Evolutionary conservation across 345 rosid genomes (phyloP).

Genomic region (Boechera divaricarpa): DNA sequence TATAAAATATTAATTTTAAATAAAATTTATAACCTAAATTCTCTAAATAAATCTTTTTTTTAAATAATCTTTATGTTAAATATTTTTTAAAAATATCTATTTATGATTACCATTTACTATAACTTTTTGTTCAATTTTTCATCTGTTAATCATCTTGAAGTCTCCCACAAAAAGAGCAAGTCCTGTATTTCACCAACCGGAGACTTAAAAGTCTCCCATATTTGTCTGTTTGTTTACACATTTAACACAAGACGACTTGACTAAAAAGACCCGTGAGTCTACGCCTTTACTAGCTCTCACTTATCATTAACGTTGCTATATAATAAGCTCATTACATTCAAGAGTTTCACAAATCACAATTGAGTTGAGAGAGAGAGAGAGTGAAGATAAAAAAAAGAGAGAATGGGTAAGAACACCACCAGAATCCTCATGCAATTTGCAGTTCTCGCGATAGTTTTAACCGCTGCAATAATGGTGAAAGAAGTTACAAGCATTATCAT

Average conservation of each 20-base stretch:
- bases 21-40: too few species aligned
- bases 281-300: not conserved
- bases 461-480: conserved; percentile 14
- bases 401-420: conserved; percentile 36
- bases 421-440: conserved; percentile 26
- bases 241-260: not conserved
- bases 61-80: too few species aligned
- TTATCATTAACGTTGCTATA: conserved; percentile 7
- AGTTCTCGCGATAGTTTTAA: conserved; percentile 28
- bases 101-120: too few species aligned
- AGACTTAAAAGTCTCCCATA: not conserved
- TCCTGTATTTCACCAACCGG: not conserved
- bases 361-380: not conserved
- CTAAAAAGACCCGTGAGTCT: not conserved
- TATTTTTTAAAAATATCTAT: too few species aligned
- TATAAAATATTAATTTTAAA: too few species aligned
- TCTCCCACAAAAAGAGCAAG: too few species aligned
- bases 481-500: conserved; percentile 27
- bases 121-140: too few species aligned
- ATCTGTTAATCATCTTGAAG: too few species aligned
- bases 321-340: conserved; percentile 6
- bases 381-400: not conserved
- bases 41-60: too few species aligned
- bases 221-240: conserved; percentile 26
- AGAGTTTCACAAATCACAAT: conserved; percentile 13